phyloP scores from a whole-genome alignment of 371 early-diverging fungal species.

The Rhizomucor miehei region DNA sequence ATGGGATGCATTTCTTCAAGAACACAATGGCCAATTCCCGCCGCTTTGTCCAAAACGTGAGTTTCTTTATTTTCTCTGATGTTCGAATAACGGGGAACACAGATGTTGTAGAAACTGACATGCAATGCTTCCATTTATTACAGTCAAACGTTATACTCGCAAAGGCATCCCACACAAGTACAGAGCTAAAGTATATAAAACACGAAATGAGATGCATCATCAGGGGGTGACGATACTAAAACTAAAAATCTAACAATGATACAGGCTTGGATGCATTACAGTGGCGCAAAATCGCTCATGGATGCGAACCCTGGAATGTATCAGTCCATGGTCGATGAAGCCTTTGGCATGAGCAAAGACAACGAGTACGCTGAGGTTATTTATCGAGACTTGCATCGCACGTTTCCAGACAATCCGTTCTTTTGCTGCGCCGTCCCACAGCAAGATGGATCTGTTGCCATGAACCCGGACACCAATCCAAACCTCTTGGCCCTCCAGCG shows the following conservation, averaged over 20 bases:
- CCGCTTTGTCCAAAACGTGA: slow-evolving; percentile 45
- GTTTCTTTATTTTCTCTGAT: slow-evolving; percentile 5
- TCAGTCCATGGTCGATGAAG: slow-evolving; percentile 45
- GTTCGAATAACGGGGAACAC: neutral
- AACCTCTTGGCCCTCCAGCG: slow-evolving; percentile 62
- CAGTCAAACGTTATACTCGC: slow-evolving; percentile 9
- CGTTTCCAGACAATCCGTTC: slow-evolving; percentile 75
- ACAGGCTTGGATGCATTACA: slow-evolving; percentile 85
- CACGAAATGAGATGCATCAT: too few species aligned
- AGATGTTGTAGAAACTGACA: too few species aligned
- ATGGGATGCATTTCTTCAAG: slow-evolving; percentile 48
- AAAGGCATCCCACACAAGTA: slow-evolving; percentile 6
- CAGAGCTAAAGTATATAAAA: neutral
- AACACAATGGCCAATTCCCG: slow-evolving; percentile 47
- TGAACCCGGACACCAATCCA: slow-evolving; percentile 43
- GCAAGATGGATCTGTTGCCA: slow-evolving; percentile 23
- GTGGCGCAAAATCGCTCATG: slow-evolving; percentile 63
- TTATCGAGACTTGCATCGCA: slow-evolving; percentile 72
- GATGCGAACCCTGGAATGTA: slow-evolving; percentile 57
- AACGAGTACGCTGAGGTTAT: slow-evolving; percentile 64
- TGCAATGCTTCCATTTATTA: too few species aligned
- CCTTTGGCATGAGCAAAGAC: slow-evolving; percentile 39
- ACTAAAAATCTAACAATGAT: too few species aligned
- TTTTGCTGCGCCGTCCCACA: slow-evolving; percentile 50
- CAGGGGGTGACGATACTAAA: too few species aligned